These are phyloP conservation scores for Kwoniella newhampshirensis DNA, from an alignment of 768 basidiomycete genomes.

Conservation along the genomic window DNA sequence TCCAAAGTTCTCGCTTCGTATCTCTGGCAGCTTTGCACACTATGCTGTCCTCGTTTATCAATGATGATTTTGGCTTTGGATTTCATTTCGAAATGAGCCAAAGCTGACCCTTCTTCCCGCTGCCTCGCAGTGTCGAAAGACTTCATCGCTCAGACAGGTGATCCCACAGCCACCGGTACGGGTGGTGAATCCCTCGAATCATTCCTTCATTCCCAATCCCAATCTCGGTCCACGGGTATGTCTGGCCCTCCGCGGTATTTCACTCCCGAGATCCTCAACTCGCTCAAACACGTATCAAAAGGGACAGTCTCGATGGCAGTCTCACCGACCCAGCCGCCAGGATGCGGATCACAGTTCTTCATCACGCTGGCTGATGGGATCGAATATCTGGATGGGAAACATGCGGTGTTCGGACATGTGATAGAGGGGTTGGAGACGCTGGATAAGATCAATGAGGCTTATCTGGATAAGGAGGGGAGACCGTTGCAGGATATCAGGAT, in stretches of 20 bases:
- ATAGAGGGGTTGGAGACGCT: slow-evolving; percentile 91
- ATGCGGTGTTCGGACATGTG: slow-evolving; percentile 92
- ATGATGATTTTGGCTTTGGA: too few species aligned
- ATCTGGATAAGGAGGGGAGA: slow-evolving; percentile 79
- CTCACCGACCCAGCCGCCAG: slow-evolving; percentile 63
- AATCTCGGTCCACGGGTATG: slow-evolving; percentile 42
- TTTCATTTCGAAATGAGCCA: too few species aligned
- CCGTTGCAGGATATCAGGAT: slow-evolving; percentile 94
- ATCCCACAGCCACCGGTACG: slow-evolving; percentile 89
- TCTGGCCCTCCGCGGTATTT: slow-evolving; percentile 69
- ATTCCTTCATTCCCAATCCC: slow-evolving; percentile 55
- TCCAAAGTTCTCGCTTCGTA: too few species aligned
- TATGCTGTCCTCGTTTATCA: too few species aligned
- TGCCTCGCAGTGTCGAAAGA: slow-evolving; percentile 80
- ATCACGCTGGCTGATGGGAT: slow-evolving; percentile 85
- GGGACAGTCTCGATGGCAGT: slow-evolving; percentile 98
- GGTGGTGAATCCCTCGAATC: slow-evolving; percentile 92
- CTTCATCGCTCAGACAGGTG: slow-evolving; percentile 94
- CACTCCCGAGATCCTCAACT: slow-evolving; percentile 66
- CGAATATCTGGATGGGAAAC: slow-evolving; percentile 91
- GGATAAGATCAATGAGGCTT: slow-evolving; percentile 88
- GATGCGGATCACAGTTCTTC: slow-evolving; percentile 95
- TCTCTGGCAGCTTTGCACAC: too few species aligned
- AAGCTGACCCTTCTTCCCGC: background rate
- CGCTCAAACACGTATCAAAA: slow-evolving; percentile 73